phyloP scores from a whole-genome alignment of 306 rosid genomes.

The Citrullus mucosospermus region DNA sequence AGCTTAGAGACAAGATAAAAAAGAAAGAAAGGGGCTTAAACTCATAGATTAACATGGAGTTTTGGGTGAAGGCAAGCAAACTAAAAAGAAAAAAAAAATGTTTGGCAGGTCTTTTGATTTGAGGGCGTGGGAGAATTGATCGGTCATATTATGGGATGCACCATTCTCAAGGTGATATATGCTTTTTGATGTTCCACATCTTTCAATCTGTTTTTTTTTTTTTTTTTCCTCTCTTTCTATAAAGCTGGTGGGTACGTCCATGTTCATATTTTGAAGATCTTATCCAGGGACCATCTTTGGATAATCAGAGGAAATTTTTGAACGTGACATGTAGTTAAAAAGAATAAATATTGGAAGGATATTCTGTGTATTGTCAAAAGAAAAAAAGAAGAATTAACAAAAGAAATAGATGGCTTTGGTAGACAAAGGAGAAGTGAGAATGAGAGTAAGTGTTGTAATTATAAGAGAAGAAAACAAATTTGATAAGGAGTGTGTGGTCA shows the following conservation, averaged over 20 bases:
- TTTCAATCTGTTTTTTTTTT: background rate
- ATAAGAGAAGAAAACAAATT: too few species aligned
- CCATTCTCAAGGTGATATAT: background rate
- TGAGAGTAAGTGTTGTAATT: too few species aligned
- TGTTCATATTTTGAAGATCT: background rate
- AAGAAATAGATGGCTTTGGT: too few species aligned
- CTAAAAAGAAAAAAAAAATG: too few species aligned
- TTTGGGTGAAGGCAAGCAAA: too few species aligned
- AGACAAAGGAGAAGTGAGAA: too few species aligned
- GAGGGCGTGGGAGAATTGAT: background rate
- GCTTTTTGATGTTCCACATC: background rate
- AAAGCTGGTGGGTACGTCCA: background rate
- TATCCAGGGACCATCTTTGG: background rate
- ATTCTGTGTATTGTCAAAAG: too few species aligned
- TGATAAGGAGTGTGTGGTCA: too few species aligned
- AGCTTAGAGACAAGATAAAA: too few species aligned
- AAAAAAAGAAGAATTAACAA: too few species aligned
- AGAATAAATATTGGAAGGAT: background rate
- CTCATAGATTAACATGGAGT: too few species aligned
- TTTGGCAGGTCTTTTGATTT: background rate
- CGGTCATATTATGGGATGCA: background rate
- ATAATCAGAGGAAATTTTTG: background rate
- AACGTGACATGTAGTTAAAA: background rate
- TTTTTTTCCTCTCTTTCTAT: background rate
- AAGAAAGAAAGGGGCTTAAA: too few species aligned